These are phyloP conservation scores for Cryptosporidium sp. DNA, from an alignment of 169 alveolate genomes.

Conservation along the genomic window DNA sequence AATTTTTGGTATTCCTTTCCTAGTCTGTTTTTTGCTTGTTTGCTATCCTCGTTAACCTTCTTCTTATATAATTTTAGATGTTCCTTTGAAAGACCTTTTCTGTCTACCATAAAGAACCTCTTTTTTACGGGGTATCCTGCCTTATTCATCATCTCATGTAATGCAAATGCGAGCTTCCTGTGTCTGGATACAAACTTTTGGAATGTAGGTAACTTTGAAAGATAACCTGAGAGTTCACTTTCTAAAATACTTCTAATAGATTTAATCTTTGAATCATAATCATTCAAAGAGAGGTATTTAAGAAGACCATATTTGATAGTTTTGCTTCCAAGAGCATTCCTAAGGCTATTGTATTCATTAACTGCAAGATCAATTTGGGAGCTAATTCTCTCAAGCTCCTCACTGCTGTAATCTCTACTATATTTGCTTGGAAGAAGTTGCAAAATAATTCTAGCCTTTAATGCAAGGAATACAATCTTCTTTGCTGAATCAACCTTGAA, in stretches of 20 bases:
- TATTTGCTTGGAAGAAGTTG: conserved; percentile 52
- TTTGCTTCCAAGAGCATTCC: conserved; percentile 7
- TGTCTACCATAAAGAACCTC: conserved; percentile 50
- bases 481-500: conserved; percentile 35
- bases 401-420: conserved; percentile 10
- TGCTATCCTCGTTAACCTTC: conserved; percentile 22
- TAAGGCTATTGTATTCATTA: conserved; percentile 20
- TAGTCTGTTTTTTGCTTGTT: conserved; percentile 9
- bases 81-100: conserved; percentile 68
- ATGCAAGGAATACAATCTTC: conserved; percentile 30
- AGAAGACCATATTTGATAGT: conserved; percentile 35
- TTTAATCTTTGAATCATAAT: conserved; percentile 5
- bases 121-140: conserved; percentile 67
- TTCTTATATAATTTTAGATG: conserved; percentile 54
- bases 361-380: conserved; percentile 16
- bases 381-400: conserved; percentile 11
- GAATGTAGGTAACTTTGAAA: conserved; percentile 28
- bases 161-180: conserved; percentile 6
- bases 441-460: conserved; percentile 15
- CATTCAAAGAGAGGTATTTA: conserved; percentile 23
- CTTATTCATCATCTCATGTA: conserved; percentile 46
- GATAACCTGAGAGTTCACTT: background rate
- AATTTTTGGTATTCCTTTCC: conserved; percentile 11
- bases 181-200: conserved; percentile 66
- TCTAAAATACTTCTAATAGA: conserved; percentile 27